phyloP scores from a whole-genome alignment of 2,329 filamentous ascomycete genomes.

The Trichoderma oligosporum region DNA sequence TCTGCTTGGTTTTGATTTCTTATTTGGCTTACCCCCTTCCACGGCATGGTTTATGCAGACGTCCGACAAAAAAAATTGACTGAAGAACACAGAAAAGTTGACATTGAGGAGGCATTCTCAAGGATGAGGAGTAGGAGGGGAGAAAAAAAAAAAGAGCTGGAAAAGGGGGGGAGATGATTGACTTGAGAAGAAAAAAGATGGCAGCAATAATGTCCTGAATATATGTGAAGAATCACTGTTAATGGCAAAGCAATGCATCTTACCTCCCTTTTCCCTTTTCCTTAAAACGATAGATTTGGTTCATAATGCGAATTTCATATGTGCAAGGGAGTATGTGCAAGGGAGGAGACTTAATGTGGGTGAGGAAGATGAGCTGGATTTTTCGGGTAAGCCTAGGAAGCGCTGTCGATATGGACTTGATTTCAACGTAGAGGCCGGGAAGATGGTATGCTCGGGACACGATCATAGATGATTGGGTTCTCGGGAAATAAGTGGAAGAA shows the following conservation, averaged over 20 bases:
- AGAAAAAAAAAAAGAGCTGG: neutral
- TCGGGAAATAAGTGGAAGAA: neutral
- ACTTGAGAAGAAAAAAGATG: neutral
- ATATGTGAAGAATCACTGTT: neutral
- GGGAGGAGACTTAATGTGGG: neutral
- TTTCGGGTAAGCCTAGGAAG: neutral
- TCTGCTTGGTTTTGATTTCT: neutral
- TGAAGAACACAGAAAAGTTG: neutral
- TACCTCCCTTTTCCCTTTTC: neutral
- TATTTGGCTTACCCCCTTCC: neutral
- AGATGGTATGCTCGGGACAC: no score
- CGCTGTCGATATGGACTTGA: neutral
- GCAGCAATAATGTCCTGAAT: no score
- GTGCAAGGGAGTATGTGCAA: no score
- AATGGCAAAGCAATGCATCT: neutral
- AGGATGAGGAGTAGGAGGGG: no score
- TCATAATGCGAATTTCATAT: no score
- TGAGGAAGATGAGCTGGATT: neutral
- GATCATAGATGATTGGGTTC: neutral
- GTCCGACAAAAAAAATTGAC: neutral
- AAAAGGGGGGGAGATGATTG: no score
- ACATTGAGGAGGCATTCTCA: neutral
- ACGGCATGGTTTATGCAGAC: neutral
- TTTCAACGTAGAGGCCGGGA: neutral
- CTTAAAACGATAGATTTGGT: neutral